phyloP scores from a whole-genome alignment of 2,329 filamentous ascomycete genomes.

The Neofusicoccum kwambonambiense region DNA sequence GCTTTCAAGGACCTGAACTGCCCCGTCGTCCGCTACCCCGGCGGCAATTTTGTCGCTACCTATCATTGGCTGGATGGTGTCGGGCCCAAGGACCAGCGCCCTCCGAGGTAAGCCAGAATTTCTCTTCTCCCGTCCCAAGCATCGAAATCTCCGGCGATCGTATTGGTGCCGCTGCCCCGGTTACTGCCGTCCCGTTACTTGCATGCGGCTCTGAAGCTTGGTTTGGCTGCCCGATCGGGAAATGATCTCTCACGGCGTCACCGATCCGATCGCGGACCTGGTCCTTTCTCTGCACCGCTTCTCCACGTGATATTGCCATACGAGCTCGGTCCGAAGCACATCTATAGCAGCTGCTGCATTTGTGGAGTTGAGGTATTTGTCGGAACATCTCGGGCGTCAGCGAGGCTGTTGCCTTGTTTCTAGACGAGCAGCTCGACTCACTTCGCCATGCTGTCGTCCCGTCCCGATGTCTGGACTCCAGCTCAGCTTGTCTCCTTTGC shows the following conservation, averaged over 20 bases:
- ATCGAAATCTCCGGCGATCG: constrained; percentile 1
- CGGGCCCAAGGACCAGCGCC: constrained; percentile 69
- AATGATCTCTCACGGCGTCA: not conserved
- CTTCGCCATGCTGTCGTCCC: not conserved
- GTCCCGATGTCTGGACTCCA: no score
- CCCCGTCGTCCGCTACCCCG: constrained; percentile 77
- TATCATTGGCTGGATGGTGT: constrained; percentile 85
- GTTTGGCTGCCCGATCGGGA: not conserved
- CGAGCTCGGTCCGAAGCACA: not conserved
- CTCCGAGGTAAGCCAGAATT: constrained; percentile 45
- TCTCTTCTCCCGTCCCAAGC: not conserved
- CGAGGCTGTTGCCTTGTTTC: not conserved
- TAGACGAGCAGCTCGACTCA: not conserved
- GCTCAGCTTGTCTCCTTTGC: not conserved
- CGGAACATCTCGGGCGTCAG: not conserved
- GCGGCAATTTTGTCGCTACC: constrained; percentile 80
- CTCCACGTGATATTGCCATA: not conserved
- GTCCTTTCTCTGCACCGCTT: not conserved
- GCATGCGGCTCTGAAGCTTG: constrained; percentile 7
- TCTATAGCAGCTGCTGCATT: not conserved
- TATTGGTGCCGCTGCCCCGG: not conserved
- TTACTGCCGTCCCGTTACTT: not conserved
- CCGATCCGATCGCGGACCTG: not conserved
- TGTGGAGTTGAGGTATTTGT: not conserved
- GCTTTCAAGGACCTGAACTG: constrained; percentile 71